Base-by-base conservation (phyloP, 176 grass and related monocot genomes). In the Oryza meyeriana region DNA sequence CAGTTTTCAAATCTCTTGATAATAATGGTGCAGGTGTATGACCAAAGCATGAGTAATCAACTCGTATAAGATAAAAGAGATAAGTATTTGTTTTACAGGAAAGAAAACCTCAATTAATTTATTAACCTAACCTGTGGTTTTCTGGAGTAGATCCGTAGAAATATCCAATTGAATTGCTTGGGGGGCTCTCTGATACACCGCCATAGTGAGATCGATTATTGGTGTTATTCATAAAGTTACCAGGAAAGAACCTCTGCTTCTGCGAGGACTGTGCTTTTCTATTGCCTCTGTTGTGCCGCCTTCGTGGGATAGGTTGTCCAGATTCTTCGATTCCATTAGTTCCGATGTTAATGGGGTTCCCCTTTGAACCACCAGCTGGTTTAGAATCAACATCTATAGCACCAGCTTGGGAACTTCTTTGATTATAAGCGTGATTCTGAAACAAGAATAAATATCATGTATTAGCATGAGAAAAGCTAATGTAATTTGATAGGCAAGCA, bases 121-220 rank as follows among this genome's bases (percentile, higher is more conserved):
- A 32, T 59, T 22, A 32, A 61, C 69, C 85, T 28, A 84, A 96
- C 97, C 97, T 87, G 75, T 86, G 79, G 87, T 88, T 94, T 81
- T 99, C 97, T 59, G 97, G 97, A n/a, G 97, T 96, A 77, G 97
- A 96, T 24, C 93, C 97, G 1, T 96, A 99, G 85, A 96, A 99
- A 89, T 92, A 99, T 42, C 97, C 97, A 72, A 99, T 74, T 40
- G 97, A 94, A 75, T 90, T 92, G 85, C 93, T 93, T 74, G 97
- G 97, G 26, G 97, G 97, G 55, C 97, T 99, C 87, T 93, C 97
- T 68, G 91, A 90, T 33, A 92, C 80, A 85, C 88, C 65, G 64
- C 80, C 89, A 88, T 93, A 85, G 28, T 82, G 89, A 77, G 81
- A 85, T 55, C 74, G 82, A 24, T 35, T 77, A 32, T 78, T 91